Evolutionary conservation across 2,329 filamentous ascomycete genomes (phyloP), one percentile per base, ranked within the genome.

Genomic region (Alternaria burnsii): DNA sequence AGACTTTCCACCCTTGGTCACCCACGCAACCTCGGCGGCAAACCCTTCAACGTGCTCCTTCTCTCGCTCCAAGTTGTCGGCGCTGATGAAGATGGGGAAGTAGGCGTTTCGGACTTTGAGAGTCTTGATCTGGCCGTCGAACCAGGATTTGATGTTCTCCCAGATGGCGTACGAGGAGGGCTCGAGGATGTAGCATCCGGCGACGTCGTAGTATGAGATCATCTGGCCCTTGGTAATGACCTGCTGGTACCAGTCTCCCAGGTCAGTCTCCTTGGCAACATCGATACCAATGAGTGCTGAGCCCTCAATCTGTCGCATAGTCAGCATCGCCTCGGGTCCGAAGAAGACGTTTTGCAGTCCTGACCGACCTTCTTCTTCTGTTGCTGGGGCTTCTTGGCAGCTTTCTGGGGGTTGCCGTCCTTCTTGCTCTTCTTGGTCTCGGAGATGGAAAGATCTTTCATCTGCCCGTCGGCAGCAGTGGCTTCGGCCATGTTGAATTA

Each of bases 1-100:
- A 76, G 91, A 96, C 74, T 94, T 94, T 74, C 95, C 95, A 85
- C 90, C 91, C 80, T 92, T 92, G 53, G 92, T 95, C 28, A 95
- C 92, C 92, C 92, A 95, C 58, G 92, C 92, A 68, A 95, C 86
- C 80, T 95, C 92, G 34, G 95, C 94, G 53, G 95, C 95, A 79
- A 99, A 99, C 9, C 95, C 95, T 80, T 99, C 94, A 64, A 99
- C 91, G 79, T 99, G 95, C 74, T 95, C 92, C 86, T 97, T 97
- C 81, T 97, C 94, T 78, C 85, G 82, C 77, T 89, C 84, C 66
- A 99, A 83, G 41, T 96, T 96, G 81, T 96, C 96, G 26, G 69
- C 63, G 18, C 93, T 97, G 67, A 99, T 88, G 71, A 78, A 99
- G 79, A 99, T 90, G 62, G 95, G 95, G 81, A 99, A 99, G 79